These are phyloP conservation scores for Tolypocladium nubicola DNA, from an alignment of 2,329 filamentous ascomycete species.

Conservation along the genomic window DNA sequence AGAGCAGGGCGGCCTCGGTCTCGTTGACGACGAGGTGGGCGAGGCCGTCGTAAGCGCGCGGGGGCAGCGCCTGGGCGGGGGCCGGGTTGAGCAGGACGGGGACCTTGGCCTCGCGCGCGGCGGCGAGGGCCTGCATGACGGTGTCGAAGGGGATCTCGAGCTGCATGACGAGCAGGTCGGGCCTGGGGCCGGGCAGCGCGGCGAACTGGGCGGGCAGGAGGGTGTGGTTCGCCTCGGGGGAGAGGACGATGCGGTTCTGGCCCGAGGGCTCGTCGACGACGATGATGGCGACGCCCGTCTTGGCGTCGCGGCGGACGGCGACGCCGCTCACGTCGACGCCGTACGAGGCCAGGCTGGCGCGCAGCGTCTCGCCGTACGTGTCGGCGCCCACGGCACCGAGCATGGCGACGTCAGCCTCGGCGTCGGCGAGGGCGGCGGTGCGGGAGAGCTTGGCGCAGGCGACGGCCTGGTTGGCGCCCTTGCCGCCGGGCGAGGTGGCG, in stretches of 20 bases:
- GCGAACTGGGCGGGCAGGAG: slow-evolving; percentile 26
- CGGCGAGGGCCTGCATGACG: slow-evolving; percentile 48
- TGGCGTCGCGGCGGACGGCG: slow-evolving; percentile 26
- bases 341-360: slow-evolving; percentile 44
- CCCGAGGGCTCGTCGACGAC: slow-evolving; percentile 62
- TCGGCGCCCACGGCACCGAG: slow-evolving; percentile 64
- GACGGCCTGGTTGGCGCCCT: slow-evolving; percentile 92
- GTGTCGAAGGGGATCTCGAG: slow-evolving; percentile 64
- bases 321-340: slow-evolving; percentile 53
- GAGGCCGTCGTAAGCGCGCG: slow-evolving; percentile 53
- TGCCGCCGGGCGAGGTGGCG: slow-evolving; percentile 74
- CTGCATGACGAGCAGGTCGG: slow-evolving; percentile 63
- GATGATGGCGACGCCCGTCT: slow-evolving; percentile 65
- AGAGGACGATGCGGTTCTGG: slow-evolving; percentile 68
- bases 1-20: slow-evolving; percentile 71
- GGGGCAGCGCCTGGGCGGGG: slow-evolving; percentile 59
- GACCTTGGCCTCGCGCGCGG: slow-evolving; percentile 36
- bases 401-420: slow-evolving; percentile 48
- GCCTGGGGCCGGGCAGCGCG: slow-evolving; percentile 23
- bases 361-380: slow-evolving; percentile 51
- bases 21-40: slow-evolving; percentile 84
- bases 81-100: slow-evolving; percentile 78
- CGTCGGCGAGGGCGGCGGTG: slow-evolving; percentile 23
- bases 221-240: slow-evolving; percentile 58
- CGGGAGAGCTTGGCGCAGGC: slow-evolving; percentile 75